phyloP scores from a whole-genome alignment of 164 flowering plant species.

The Chimonanthus salicifolius region DNA sequence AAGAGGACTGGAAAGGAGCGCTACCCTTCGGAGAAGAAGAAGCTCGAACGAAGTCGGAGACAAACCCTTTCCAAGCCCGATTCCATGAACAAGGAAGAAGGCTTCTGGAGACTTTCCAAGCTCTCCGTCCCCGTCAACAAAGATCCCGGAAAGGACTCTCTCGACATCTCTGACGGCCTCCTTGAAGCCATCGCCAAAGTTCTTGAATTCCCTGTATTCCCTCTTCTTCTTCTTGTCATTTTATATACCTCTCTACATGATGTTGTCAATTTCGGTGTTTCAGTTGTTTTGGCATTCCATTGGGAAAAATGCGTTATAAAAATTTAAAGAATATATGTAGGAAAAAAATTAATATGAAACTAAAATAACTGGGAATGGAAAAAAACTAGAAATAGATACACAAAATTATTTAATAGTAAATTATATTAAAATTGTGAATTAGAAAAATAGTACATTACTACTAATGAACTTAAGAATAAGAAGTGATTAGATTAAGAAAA shows the following conservation, averaged over 20 bases:
- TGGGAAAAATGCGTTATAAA: not conserved
- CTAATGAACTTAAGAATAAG: too few relatives aligned
- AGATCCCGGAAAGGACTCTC: conserved; percentile 84
- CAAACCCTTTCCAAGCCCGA: conserved; percentile 23
- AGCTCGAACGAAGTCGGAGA: conserved; percentile 35
- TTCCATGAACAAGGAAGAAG: conserved; percentile 48
- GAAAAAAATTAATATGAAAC: too few relatives aligned
- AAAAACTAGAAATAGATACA: too few relatives aligned
- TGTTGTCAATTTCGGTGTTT: not conserved
- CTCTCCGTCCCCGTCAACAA: conserved; percentile 58
- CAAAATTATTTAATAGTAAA: too few relatives aligned
- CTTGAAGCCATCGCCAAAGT: conserved; percentile 76
- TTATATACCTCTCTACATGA: too few relatives aligned
- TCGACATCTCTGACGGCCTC: conserved; percentile 54
- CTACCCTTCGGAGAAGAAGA: conserved; percentile 97
- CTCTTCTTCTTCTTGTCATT: not conserved
- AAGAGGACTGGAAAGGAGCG: conserved; percentile 65
- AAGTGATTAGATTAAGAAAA: too few relatives aligned
- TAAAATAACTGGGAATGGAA: too few relatives aligned
- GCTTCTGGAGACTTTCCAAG: conserved; percentile 78
- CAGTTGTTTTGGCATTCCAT: not conserved
- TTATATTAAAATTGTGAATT: too few relatives aligned
- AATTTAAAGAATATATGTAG: too few relatives aligned
- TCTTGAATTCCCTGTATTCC: conserved; percentile 77
- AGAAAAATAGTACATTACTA: too few relatives aligned